Evolutionary conservation across 371 early-diverging fungal species (phyloP).

Genomic region (Syncephalastrum monosporum): DNA sequence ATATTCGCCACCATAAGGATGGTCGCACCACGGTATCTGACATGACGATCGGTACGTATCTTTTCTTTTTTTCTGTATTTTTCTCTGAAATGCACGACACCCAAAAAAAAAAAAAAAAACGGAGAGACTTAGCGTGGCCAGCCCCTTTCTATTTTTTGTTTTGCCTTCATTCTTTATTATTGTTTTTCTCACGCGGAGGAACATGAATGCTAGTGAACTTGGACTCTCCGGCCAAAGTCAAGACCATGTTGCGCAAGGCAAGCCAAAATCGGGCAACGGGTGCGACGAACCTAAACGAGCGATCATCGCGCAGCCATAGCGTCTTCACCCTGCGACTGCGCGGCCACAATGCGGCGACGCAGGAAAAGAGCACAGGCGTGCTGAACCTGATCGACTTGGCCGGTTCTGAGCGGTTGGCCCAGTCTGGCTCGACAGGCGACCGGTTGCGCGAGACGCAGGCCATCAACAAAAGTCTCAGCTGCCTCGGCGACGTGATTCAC

Average conservation of each 20-base stretch:
- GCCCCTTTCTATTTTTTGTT: background rate
- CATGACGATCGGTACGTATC: conserved; percentile 55
- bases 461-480: conserved; percentile 95
- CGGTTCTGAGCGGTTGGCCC: conserved; percentile 92
- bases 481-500: conserved; percentile 93
- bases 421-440: conserved; percentile 89
- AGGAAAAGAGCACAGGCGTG: conserved; percentile 71
- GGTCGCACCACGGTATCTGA: conserved; percentile 83
- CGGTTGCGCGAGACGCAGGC: conserved; percentile 94
- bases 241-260: conserved; percentile 70
- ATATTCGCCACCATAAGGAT: conserved; percentile 75
- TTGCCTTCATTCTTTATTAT: background rate
- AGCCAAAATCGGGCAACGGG: conserved; percentile 85
- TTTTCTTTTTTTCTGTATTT: too few relatives aligned
- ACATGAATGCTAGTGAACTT: conserved; percentile 38
- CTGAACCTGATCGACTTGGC: conserved; percentile 96
- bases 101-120: background rate
- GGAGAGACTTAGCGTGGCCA: background rate
- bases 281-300: conserved; percentile 91
- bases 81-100: background rate
- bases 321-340: conserved; percentile 83
- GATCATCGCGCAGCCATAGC: conserved; percentile 95
- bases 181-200: background rate
- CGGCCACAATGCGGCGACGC: conserved; percentile 72
- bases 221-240: conserved; percentile 72